Percentiles rank a stretch among this genome's conserved stretches.
phyloP scores from a whole-genome alignment of 768 basidiomycete genomes.

The Leucosporidium creatinivorum region DNA sequence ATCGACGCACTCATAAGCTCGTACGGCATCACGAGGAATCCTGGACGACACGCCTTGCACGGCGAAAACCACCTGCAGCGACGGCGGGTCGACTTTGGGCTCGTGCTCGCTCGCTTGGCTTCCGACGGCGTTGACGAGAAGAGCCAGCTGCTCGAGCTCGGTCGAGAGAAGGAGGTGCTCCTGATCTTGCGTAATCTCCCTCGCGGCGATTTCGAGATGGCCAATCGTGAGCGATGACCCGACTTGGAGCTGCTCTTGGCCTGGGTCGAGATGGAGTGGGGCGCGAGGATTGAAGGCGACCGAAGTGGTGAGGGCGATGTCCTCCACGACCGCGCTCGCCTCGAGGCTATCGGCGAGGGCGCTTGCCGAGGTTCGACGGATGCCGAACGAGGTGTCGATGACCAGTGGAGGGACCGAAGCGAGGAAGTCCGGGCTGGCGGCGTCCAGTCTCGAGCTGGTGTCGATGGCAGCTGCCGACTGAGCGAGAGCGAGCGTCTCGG shows the following conservation, averaged over 20 bases:
- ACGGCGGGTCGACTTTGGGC: background rate
- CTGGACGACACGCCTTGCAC: slow-evolving; percentile 32
- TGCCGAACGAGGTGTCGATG: background rate
- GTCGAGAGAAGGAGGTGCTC: slow-evolving; percentile 2
- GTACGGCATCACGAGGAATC: slow-evolving; percentile 73
- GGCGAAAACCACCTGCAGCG: slow-evolving; percentile 15
- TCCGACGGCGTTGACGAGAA: background rate
- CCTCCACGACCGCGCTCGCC: background rate
- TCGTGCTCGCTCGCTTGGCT: background rate
- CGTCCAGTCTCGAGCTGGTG: background rate
- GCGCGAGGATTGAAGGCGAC: background rate
- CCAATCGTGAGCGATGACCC: background rate
- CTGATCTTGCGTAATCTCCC: background rate
- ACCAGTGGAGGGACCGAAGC: background rate
- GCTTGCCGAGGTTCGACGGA: background rate
- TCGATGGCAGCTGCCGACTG: slow-evolving; percentile 5
- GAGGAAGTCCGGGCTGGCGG: background rate
- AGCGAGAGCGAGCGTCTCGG: background rate
- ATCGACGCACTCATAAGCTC: slow-evolving; percentile 42
- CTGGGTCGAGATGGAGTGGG: background rate
- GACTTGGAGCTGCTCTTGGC: background rate
- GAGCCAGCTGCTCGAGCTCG: background rate
- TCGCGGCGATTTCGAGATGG: background rate
- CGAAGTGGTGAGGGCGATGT: background rate
- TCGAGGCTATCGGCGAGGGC: slow-evolving; percentile 8